A percentile compares a stretch with the other conserved stretches of the same genome.
Conservation (phyloP, 169 alveolate genomes). For the Babesia ovata region DNA sequence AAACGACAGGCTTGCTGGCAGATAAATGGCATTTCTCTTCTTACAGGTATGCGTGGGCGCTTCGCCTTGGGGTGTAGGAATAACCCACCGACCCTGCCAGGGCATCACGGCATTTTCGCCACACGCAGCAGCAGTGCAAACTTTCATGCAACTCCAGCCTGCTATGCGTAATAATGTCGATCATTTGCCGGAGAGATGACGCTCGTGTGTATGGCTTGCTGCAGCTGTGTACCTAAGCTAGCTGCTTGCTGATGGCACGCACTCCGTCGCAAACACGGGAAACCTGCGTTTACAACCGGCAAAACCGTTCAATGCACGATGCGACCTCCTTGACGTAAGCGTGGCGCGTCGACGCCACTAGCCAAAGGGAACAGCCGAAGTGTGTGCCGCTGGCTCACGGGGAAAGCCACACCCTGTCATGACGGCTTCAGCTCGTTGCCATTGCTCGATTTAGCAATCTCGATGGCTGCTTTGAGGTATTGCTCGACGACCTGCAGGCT, state of each 20-base stretch:
- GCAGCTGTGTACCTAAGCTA: not conserved
- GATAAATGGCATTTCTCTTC: not conserved
- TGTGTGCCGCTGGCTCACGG: not conserved
- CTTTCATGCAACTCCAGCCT: too few relatives aligned
- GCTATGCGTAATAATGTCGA: too few relatives aligned
- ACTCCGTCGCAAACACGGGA: not conserved
- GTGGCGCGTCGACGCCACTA: not conserved
- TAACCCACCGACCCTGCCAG: not conserved
- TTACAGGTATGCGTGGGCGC: not conserved
- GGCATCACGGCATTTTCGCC: not conserved
- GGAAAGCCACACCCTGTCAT: not conserved
- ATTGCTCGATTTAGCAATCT: conserved; percentile 18
- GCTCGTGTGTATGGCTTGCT: too few relatives aligned
- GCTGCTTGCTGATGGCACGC: conserved; percentile 1
- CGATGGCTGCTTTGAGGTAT: conserved; percentile 40
- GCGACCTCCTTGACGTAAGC: too few relatives aligned
- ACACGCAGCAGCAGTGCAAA: not conserved
- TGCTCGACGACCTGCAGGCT: conserved; percentile 60
- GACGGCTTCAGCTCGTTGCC: not conserved
- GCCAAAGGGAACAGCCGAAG: not conserved
- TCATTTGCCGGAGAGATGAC: too few relatives aligned
- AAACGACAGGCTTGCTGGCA: not conserved
- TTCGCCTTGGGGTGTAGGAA: not conserved
- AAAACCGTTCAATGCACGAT: not conserved
- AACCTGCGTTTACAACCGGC: not conserved